A percentile compares a stretch with the other conserved stretches of the same genome.
Evolutionary conservation across 306 rosid species (phyloP).

Genomic region (Notholithocarpus densiflorus): DNA sequence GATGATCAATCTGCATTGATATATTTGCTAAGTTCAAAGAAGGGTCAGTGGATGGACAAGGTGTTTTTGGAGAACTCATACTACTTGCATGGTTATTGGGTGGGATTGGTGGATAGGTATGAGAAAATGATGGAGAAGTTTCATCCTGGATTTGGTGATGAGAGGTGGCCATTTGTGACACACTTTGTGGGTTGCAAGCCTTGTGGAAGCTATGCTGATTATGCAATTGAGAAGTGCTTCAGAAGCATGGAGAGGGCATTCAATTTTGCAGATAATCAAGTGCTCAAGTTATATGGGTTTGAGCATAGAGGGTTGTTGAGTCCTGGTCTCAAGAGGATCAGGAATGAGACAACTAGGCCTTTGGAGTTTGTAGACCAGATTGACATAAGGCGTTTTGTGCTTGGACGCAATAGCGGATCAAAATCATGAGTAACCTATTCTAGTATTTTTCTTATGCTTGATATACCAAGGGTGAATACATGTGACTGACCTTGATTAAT

Average conservation of each 20-base stretch:
- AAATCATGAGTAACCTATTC: neutral
- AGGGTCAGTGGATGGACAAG: conserved; percentile 88
- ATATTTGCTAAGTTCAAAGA: conserved; percentile 77
- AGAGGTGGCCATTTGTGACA: conserved; percentile 98
- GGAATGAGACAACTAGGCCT: conserved; percentile 81
- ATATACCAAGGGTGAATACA: no score
- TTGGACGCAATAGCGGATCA: neutral
- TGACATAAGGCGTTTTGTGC: conserved; percentile 7
- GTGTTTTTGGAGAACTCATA: conserved; percentile 85
- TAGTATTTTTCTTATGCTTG: no score
- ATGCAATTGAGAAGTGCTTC: conserved; percentile 88
- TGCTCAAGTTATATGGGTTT: conserved; percentile 83
- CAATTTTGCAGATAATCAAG: conserved; percentile 96
- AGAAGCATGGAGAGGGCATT: conserved; percentile 97
- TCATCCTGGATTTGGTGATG: conserved; percentile 91
- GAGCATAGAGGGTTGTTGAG: conserved; percentile 87
- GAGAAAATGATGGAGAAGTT: conserved; percentile 98
- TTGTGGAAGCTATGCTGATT: conserved; percentile 98
- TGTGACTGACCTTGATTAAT: no score
- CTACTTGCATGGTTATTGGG: conserved; percentile 98
- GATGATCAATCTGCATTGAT: conserved; percentile 97
- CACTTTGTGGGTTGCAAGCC: conserved; percentile 99
- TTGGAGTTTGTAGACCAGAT: conserved; percentile 66
- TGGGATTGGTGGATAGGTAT: conserved; percentile 89
- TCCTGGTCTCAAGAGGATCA: conserved; percentile 86